Evolutionary conservation across 768 basidiomycete species (phyloP).

Genomic region (Terana coerulea): DNA sequence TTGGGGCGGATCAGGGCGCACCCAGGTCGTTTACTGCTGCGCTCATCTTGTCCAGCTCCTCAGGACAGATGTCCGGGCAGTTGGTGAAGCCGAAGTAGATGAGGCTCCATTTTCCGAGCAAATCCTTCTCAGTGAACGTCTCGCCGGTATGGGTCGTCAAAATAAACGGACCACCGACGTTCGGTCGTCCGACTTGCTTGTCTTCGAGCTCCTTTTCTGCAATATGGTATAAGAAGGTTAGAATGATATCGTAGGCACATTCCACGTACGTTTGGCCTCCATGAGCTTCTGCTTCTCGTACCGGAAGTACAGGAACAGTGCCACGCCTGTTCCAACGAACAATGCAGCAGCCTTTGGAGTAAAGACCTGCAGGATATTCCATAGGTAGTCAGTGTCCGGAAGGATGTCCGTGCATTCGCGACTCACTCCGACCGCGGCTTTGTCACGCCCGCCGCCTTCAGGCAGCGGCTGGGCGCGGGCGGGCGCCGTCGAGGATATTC

Average conservation of each 20-base stretch:
- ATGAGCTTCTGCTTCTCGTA: conserved; percentile 77
- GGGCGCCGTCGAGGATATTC: not conserved
- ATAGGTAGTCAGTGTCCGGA: not conserved
- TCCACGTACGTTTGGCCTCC: conserved; percentile 65
- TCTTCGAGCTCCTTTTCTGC: conserved; percentile 72
- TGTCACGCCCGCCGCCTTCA: conserved; percentile 27
- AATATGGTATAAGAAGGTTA: not conserved
- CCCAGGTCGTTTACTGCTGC: conserved; percentile 69
- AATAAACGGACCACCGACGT: conserved; percentile 88
- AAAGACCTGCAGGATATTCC: conserved; percentile 70
- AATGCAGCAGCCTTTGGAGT: conserved; percentile 80
- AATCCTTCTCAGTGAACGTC: conserved; percentile 77
- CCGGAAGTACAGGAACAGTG: conserved; percentile 84
- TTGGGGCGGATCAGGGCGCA: conserved; percentile 34
- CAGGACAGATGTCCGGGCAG: conserved; percentile 98
- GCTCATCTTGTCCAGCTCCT: conserved; percentile 94
- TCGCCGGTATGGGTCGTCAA: conserved; percentile 62
- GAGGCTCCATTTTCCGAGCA: conserved; percentile 88
- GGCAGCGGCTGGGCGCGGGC: not conserved
- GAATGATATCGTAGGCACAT: no score
- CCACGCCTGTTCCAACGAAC: conserved; percentile 80
- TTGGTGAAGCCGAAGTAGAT: conserved; percentile 99
- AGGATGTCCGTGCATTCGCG: not conserved
- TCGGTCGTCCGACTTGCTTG: conserved; percentile 76
- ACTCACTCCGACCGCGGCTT: conserved; percentile 32